Conservation (phyloP, 1,284 basidiomycete genomes). For the Mycena citricolor region DNA sequence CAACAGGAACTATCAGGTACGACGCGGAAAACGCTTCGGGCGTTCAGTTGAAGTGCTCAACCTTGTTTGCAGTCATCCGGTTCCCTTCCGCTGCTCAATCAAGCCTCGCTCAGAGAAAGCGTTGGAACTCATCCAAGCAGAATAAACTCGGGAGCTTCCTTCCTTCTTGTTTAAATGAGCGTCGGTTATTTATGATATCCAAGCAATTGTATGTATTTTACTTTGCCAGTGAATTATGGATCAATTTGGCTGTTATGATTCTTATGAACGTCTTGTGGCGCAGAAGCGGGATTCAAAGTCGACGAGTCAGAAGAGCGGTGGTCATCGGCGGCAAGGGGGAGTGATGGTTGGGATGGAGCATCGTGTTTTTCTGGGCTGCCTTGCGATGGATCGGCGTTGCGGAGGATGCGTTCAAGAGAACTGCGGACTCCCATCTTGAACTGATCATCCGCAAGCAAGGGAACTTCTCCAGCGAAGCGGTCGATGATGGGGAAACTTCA, state of each 20-base stretch:
- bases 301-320: neutral
- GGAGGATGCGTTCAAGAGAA: conserved; percentile 43
- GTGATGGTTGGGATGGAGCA: conserved; percentile 14
- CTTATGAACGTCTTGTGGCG: neutral
- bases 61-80: conserved; percentile 48
- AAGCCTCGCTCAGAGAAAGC: conserved; percentile 55
- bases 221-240: neutral
- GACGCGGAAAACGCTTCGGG: conserved; percentile 21
- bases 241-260: conserved; percentile 2
- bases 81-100: conserved; percentile 59
- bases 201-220: conserved; percentile 6
- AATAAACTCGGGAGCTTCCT: conserved; percentile 27
- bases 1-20: conserved; percentile 60
- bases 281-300: neutral
- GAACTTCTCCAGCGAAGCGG: conserved; percentile 57
- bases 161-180: conserved; percentile 30
- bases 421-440: conserved; percentile 47
- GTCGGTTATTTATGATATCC: conserved; percentile 24
- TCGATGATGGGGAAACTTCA: conserved; percentile 60
- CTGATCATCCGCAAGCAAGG: conserved; percentile 48
- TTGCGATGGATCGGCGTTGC: conserved; percentile 25
- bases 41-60: neutral
- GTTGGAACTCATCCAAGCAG: conserved; percentile 47
- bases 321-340: conserved; percentile 4
- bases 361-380: conserved; percentile 11